Evolutionary conservation across 495 filamentous ascomycete species (phyloP).

Genomic region (Halenospora varia): DNA sequence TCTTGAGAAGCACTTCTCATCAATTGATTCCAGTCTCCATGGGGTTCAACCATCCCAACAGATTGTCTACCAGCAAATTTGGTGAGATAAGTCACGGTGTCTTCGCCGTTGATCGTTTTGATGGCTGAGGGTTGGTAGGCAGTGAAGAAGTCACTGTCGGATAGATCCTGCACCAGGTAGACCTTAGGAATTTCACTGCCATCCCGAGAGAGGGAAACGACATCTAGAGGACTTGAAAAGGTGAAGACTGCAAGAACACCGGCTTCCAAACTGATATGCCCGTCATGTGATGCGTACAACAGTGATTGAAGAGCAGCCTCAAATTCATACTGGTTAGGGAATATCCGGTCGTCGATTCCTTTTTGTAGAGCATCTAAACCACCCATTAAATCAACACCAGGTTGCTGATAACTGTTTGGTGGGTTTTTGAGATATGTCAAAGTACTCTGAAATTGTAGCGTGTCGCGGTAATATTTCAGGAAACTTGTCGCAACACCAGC

Average conservation of each 20-base stretch:
- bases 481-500: slow-evolving; percentile 45
- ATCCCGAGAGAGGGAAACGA: slow-evolving; percentile 47
- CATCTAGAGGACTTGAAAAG: slow-evolving; percentile 38
- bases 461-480: slow-evolving; percentile 49
- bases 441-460: slow-evolving; percentile 54
- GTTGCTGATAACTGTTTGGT: slow-evolving; percentile 51
- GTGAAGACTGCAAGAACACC: slow-evolving; percentile 40
- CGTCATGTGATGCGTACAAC: slow-evolving; percentile 41
- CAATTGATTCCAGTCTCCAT: slow-evolving; percentile 46
- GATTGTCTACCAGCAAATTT: slow-evolving; percentile 34
- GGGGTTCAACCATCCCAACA: slow-evolving; percentile 35
- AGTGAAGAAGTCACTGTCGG: neutral
- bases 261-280: slow-evolving; percentile 37
- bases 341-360: slow-evolving; percentile 34
- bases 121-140: slow-evolving; percentile 32
- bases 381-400: slow-evolving; percentile 43
- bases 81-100: slow-evolving; percentile 11
- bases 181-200: slow-evolving; percentile 44
- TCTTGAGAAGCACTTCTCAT: slow-evolving; percentile 37
- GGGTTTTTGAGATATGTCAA: slow-evolving; percentile 52
- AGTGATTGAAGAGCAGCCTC: slow-evolving; percentile 43
- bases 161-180: slow-evolving; percentile 26
- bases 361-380: slow-evolving; percentile 39
- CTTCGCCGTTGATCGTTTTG: slow-evolving; percentile 38
- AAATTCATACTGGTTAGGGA: slow-evolving; percentile 47